phyloP scores from a whole-genome alignment of 2,329 filamentous ascomycete genomes.

The Scleromitrula shiraiana region DNA sequence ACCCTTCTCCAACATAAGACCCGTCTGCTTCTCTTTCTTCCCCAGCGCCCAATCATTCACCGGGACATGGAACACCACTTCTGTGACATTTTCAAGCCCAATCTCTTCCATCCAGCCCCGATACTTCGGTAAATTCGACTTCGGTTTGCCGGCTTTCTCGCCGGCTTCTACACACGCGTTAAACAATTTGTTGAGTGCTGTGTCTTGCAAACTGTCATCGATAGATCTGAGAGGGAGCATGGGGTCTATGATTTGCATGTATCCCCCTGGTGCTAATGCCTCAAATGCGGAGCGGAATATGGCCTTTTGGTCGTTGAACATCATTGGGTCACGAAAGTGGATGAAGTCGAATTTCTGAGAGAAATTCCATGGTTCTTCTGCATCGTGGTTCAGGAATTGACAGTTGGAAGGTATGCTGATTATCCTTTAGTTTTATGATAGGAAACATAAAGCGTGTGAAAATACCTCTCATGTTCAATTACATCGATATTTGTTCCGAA shows the following conservation, averaged over 20 bases:
- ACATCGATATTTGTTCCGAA: conserved; percentile 4
- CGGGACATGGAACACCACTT: conserved; percentile 45
- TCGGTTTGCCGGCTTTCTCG: conserved; percentile 10
- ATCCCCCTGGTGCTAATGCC: conserved; percentile 14
- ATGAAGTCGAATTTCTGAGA: conserved; percentile 43
- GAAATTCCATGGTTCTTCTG: conserved; percentile 39
- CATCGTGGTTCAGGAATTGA: conserved; percentile 42
- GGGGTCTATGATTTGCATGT: conserved; percentile 13
- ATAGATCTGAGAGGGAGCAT: conserved; percentile 12
- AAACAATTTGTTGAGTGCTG: conserved; percentile 18
- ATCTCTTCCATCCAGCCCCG: conserved; percentile 30
- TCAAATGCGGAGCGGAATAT: conserved; percentile 10
- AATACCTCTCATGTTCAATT: background rate
- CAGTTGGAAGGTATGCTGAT: conserved; percentile 9
- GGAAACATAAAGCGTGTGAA: background rate
- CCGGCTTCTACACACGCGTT: conserved; percentile 13
- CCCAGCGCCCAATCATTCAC: conserved; percentile 45
- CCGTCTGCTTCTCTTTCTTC: conserved; percentile 17
- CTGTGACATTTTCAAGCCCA: conserved; percentile 46
- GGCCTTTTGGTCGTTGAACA: conserved; percentile 11
- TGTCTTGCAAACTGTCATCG: conserved; percentile 14
- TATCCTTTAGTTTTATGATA: background rate
- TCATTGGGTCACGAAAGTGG: conserved; percentile 26
- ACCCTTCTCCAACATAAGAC: conserved; percentile 14
- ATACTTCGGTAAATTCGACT: conserved; percentile 14